phyloP scores from a whole-genome alignment of 2,329 filamentous ascomycete genomes.

The Pseudovirgaria hyperparasitica region DNA sequence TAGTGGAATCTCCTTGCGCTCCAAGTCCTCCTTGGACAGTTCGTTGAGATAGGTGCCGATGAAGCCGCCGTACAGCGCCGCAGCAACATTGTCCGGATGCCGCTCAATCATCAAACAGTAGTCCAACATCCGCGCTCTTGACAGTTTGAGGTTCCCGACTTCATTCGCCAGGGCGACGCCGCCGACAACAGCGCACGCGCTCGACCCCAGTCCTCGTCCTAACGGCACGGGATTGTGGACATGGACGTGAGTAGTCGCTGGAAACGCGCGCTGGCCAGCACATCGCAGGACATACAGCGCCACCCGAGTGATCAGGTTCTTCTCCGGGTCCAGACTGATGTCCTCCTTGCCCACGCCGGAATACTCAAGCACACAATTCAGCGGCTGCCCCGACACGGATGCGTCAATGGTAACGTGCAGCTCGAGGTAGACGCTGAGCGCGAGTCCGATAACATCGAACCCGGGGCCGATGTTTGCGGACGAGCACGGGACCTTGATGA shows the following conservation, averaged over 20 bases:
- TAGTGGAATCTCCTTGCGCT: slow-evolving; percentile 83
- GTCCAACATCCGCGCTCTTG: slow-evolving; percentile 75
- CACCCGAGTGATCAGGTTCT: slow-evolving; percentile 87
- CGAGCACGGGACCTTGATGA: slow-evolving; percentile 79
- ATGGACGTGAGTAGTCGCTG: slow-evolving; percentile 72
- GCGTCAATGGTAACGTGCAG: slow-evolving; percentile 60
- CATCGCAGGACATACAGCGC: slow-evolving; percentile 91
- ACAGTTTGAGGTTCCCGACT: slow-evolving; percentile 66
- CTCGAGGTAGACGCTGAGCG: slow-evolving; percentile 87
- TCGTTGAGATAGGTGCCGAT: slow-evolving; percentile 95
- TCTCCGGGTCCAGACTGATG: slow-evolving; percentile 71
- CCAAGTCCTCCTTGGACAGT: slow-evolving; percentile 75
- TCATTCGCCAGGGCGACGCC: slow-evolving; percentile 89
- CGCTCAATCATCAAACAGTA: slow-evolving; percentile 88
- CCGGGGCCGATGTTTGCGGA: slow-evolving; percentile 94
- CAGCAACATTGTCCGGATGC: slow-evolving; percentile 54
- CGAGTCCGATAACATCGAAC: slow-evolving; percentile 95
- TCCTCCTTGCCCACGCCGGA: slow-evolving; percentile 69
- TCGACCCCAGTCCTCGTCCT: slow-evolving; percentile 85
- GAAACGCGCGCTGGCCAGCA: slow-evolving; percentile 76
- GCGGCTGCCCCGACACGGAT: slow-evolving; percentile 44
- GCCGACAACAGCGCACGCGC: slow-evolving; percentile 86
- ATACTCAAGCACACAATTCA: slow-evolving; percentile 86
- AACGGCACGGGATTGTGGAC: slow-evolving; percentile 93
- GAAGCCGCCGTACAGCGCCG: slow-evolving; percentile 89